Base-by-base conservation (phyloP, 2,329 filamentous ascomycete genomes). In the Albophoma yamanashiensis region DNA sequence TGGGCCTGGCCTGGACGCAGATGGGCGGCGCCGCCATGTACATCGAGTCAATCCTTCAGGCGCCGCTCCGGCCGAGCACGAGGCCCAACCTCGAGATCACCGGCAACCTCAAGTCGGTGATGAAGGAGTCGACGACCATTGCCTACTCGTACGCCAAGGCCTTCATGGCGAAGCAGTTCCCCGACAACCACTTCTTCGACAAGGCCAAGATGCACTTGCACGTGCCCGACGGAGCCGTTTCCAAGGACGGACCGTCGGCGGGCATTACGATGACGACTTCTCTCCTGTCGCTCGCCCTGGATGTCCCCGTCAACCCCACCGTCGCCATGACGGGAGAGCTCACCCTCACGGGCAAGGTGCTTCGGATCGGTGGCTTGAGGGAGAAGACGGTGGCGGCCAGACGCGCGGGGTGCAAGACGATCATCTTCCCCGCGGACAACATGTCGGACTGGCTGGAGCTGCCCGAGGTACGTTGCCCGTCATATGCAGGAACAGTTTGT, bases 201-300 rank as follows among this genome's bases (percentile, higher is more conserved):
- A 92, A 94, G 77, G 94, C 93, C 12, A 91, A 89, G 76, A 84
- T 99, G 71, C 94, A 99, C 75, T 80, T 99, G 65, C 94, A 99
- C 78, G 96, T 96, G 61, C 94, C 94, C 0, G 94, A 99, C 73
- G 94, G 94, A 7, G 94, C 94, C 11, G 92, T 97, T 60, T 90
- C 89, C 66, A 99, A 99, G 76, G 94, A 99, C 71, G 94, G 89
- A 0, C 90, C 90, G 5, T 92, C 89, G 56, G 94, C 94, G 25
- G 94, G 94, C 71, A 94, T 99, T 69, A 99, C 94, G 8, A 99
- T 99, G 94, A 89, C 94, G n/a, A 96, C 92, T 8, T 92, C 89
- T 61, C 76, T 99, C 67, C 79, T 99, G 57, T 93, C 89, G 58
- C 79, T 99, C 63, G 93, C 91, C 11, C 78, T 97, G 45, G 85